Evolutionary conservation across 768 basidiomycete genomes (phyloP).

Genomic region (Amanita inopinata): DNA sequence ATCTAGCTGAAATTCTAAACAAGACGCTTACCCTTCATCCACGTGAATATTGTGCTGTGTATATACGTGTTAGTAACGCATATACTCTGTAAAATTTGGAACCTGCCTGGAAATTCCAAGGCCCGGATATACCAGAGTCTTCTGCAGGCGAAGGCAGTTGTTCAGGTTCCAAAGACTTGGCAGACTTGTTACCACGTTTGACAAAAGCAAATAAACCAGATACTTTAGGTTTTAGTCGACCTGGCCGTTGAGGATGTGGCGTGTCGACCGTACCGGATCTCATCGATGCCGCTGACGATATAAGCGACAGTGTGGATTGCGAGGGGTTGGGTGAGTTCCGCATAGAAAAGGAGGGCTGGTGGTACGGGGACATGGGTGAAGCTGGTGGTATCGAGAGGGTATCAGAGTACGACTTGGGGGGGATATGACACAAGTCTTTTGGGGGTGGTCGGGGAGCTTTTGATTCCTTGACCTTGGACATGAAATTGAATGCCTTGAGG

Average conservation of each 20-base stretch:
- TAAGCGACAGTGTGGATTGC: conserved; percentile 27
- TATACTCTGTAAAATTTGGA: neutral
- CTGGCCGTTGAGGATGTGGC: conserved; percentile 6
- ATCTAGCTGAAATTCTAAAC: neutral
- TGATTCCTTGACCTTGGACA: conserved; percentile 17
- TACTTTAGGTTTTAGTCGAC: conserved; percentile 22
- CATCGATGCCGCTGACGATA: conserved; percentile 24
- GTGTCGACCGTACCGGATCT: conserved; percentile 17
- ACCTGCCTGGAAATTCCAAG: conserved; percentile 70
- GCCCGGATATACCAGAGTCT: conserved; percentile 56
- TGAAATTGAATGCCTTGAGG: conserved; percentile 25
- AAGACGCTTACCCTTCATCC: conserved; percentile 55
- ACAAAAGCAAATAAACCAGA: conserved; percentile 34
- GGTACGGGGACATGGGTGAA: conserved; percentile 30
- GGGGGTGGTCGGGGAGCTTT: conserved; percentile 53
- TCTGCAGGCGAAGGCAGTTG: conserved; percentile 21
- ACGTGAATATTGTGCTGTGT: conserved; percentile 69
- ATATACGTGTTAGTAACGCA: neutral
- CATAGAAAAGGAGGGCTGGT: conserved; percentile 24
- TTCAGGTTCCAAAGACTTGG: conserved; percentile 16
- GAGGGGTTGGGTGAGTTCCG: conserved; percentile 24
- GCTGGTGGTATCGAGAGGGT: conserved; percentile 28
- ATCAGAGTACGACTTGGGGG: conserved; percentile 34
- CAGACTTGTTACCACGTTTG: conserved; percentile 23
- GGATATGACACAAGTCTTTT: conserved; percentile 48